A percentile compares a stretch with the other conserved stretches of the same genome.
These are phyloP conservation scores for Salix viminalis DNA, from an alignment of 345 rosid genomes.

Conservation along the genomic window DNA sequence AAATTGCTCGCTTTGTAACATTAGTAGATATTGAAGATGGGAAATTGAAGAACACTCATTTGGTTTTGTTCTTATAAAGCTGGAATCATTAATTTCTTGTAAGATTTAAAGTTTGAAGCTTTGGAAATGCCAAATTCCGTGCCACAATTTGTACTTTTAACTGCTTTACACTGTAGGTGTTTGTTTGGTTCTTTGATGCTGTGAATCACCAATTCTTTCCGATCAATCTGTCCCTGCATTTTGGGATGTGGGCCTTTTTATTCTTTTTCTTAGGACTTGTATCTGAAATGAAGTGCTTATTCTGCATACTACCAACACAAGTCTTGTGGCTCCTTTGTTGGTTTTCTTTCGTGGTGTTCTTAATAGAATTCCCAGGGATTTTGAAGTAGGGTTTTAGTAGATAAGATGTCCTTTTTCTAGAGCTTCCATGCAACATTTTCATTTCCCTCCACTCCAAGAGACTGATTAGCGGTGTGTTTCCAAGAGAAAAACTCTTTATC, in stretches of 20 bases:
- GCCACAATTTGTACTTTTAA: not conserved
- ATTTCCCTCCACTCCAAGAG: not conserved
- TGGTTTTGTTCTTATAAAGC: not conserved
- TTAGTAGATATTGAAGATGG: not conserved
- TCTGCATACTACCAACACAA: not conserved
- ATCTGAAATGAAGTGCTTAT: not conserved
- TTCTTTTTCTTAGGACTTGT: not conserved
- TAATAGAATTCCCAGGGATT: not conserved
- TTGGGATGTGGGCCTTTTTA: not conserved
- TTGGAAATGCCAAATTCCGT: slow-evolving; percentile 2
- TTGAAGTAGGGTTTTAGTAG: not conserved
- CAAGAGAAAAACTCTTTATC: not conserved
- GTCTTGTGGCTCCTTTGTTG: not conserved
- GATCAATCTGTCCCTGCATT: not conserved
- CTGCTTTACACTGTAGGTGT: not conserved
- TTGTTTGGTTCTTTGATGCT: not conserved
- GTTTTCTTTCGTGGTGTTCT: not conserved
- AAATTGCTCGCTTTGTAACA: not conserved
- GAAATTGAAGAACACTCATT: not conserved
- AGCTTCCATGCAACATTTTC: not conserved
- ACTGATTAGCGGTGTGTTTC: not conserved
- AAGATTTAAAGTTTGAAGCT: not conserved
- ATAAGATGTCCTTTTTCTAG: not conserved
- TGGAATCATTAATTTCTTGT: not conserved
- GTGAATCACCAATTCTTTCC: not conserved